phyloP scores from a whole-genome alignment of 805 yeast genomes.

The Starmerella powellii region DNA sequence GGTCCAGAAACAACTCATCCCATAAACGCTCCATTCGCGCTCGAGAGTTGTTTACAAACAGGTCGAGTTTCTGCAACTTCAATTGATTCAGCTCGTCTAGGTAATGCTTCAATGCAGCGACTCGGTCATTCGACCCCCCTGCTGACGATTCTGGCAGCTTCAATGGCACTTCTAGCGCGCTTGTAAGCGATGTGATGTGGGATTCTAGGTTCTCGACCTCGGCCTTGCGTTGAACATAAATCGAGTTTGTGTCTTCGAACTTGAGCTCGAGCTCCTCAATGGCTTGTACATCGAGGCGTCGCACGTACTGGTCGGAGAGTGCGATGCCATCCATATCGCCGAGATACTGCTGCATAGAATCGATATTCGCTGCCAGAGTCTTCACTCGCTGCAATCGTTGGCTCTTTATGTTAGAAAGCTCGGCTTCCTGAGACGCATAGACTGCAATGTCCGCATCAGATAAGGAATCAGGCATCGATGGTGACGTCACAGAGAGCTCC shows the following conservation, averaged over 20 bases:
- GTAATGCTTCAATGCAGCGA: background rate
- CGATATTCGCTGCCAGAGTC: background rate
- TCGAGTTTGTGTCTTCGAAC: background rate
- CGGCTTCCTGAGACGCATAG: background rate
- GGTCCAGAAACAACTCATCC: conserved; percentile 7
- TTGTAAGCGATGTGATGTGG: background rate
- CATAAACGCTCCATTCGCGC: conserved; percentile 3
- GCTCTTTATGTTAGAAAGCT: background rate
- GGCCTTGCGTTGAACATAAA: background rate
- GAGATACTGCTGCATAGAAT: background rate
- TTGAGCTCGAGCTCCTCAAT: background rate
- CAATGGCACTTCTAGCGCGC: background rate
- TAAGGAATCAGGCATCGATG: background rate
- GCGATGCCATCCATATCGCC: background rate
- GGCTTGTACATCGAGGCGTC: background rate
- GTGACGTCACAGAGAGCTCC: background rate
- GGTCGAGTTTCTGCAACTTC: conserved; percentile 2
- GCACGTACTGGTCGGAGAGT: too few relatives aligned
- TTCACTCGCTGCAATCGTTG: background rate
- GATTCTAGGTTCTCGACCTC: background rate
- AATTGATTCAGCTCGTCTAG: conserved; percentile 2
- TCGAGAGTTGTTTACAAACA: background rate
- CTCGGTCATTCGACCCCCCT: background rate
- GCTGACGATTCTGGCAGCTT: background rate
- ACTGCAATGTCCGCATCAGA: background rate